A percentile compares a stretch with the other conserved stretches of the same genome.
Evolutionary conservation across 2,329 filamentous ascomycete genomes (phyloP).

Genomic region (Xylariaceae sp.): DNA sequence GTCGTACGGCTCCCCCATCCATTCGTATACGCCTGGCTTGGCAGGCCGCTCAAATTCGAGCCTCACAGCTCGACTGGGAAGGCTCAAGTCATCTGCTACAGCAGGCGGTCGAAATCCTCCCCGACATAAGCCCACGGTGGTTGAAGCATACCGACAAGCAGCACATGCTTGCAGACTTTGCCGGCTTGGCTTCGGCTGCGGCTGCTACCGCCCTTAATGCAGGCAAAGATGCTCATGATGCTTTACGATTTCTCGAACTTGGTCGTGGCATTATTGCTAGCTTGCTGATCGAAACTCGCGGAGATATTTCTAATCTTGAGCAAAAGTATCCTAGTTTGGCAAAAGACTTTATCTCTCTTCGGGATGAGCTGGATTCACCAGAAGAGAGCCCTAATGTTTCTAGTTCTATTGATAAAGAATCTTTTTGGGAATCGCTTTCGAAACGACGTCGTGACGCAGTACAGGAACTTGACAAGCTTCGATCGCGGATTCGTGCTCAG

Average conservation of each 20-base stretch:
- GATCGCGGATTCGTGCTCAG: slow-evolving; percentile 11
- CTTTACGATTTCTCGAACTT: slow-evolving; percentile 28
- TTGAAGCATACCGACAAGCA: no score
- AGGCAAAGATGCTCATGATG: slow-evolving; percentile 9
- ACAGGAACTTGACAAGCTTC: slow-evolving; percentile 6
- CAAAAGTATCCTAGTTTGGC: no score
- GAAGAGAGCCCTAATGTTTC: not conserved
- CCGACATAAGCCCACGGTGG: no score
- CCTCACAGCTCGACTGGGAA: no score
- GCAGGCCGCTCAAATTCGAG: no score
- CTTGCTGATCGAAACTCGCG: slow-evolving; percentile 21
- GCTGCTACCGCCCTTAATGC: slow-evolving; percentile 22
- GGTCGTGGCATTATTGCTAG: slow-evolving; percentile 30
- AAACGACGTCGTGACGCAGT: slow-evolving; percentile 15
- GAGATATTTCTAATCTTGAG: slow-evolving; percentile 19
- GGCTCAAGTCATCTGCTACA: no score
- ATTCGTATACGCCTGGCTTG: no score
- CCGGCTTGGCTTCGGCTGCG: slow-evolving; percentile 23
- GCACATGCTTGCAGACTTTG: slow-evolving; percentile 14
- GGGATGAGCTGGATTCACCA: no score
- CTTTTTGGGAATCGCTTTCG: slow-evolving; percentile 2
- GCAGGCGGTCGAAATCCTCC: no score
- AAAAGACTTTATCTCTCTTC: no score
- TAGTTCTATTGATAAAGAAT: not conserved
- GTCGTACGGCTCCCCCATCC: no score